phyloP scores from a whole-genome alignment of 2,329 filamentous ascomycete species.

The Apiospora hydei region DNA sequence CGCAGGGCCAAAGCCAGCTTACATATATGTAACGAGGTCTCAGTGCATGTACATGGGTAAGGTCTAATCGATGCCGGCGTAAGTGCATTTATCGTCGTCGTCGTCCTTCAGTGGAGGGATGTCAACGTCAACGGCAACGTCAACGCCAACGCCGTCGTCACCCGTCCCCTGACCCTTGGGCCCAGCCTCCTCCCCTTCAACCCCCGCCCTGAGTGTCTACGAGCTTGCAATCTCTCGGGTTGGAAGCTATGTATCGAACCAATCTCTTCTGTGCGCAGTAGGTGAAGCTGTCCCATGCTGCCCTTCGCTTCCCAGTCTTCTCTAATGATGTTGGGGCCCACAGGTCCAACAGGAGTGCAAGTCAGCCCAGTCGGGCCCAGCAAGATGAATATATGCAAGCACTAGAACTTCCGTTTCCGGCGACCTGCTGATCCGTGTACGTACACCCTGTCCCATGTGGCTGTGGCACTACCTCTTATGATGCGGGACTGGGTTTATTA shows the following conservation, averaged over 20 bases:
- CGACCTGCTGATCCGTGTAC: conserved; percentile 2
- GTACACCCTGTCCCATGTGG: neutral
- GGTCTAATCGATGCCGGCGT: neutral
- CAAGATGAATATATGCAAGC: neutral
- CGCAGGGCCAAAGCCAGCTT: neutral
- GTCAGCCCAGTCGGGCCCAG: neutral
- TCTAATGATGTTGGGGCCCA: neutral
- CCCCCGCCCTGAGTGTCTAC: no score
- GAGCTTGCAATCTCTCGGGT: neutral
- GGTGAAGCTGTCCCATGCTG: neutral
- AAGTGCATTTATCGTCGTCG: neutral
- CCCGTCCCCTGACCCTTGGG: neutral
- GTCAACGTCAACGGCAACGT: conserved; percentile 11
- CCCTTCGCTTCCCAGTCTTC: neutral
- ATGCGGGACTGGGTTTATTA: neutral
- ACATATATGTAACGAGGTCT: neutral
- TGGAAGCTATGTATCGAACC: neutral
- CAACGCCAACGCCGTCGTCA: conserved; percentile 14
- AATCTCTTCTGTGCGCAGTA: neutral
- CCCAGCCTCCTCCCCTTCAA: neutral
- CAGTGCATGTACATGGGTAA: conserved; percentile 13
- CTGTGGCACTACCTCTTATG: neutral
- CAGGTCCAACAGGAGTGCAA: neutral
- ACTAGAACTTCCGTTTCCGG: conserved; percentile 8
- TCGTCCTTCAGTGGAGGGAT: neutral